Evolutionary conservation across 2,329 filamentous ascomycete genomes (phyloP).

Genomic region (Fusarium zealandicum): DNA sequence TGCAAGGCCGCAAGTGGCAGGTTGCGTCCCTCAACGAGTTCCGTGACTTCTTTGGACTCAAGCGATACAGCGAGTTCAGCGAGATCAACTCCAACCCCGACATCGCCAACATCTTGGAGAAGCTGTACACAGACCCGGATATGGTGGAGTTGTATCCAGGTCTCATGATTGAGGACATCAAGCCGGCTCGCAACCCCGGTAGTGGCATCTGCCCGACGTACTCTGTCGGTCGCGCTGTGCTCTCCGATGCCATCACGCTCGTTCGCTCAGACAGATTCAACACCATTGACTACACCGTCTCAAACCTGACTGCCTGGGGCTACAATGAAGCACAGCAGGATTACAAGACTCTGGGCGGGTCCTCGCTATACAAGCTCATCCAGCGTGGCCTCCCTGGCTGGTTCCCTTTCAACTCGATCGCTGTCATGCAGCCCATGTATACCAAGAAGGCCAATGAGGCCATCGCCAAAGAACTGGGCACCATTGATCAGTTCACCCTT

Average conservation of each 20-base stretch:
- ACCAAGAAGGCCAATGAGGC: constrained; percentile 50
- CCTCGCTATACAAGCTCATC: constrained; percentile 56
- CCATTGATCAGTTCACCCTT: constrained; percentile 42
- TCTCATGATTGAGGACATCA: constrained; percentile 66
- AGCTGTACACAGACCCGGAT: constrained; percentile 69
- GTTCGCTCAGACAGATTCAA: constrained; percentile 68
- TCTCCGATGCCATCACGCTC: constrained; percentile 66
- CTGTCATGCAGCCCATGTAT: constrained; percentile 56
- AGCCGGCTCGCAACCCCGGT: constrained; percentile 59
- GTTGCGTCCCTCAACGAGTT: constrained; percentile 70
- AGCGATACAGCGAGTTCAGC: constrained; percentile 62
- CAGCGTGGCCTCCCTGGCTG: constrained; percentile 54
- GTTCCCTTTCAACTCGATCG: constrained; percentile 53
- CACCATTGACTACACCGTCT: constrained; percentile 56
- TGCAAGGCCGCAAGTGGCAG: constrained; percentile 68
- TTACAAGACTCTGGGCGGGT: constrained; percentile 50
- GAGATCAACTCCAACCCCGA: constrained; percentile 65
- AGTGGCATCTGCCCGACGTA: constrained; percentile 49
- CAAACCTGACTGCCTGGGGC: constrained; percentile 54
- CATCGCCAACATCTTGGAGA: constrained; percentile 62
- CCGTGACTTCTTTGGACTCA: constrained; percentile 67
- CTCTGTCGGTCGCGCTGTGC: constrained; percentile 61
- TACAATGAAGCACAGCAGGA: constrained; percentile 46
- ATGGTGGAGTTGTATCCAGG: constrained; percentile 75
- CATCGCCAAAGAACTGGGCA: constrained; percentile 51